phyloP scores from a whole-genome alignment of 805 yeast species.

The Ogataea nakhonphanomensis region DNA sequence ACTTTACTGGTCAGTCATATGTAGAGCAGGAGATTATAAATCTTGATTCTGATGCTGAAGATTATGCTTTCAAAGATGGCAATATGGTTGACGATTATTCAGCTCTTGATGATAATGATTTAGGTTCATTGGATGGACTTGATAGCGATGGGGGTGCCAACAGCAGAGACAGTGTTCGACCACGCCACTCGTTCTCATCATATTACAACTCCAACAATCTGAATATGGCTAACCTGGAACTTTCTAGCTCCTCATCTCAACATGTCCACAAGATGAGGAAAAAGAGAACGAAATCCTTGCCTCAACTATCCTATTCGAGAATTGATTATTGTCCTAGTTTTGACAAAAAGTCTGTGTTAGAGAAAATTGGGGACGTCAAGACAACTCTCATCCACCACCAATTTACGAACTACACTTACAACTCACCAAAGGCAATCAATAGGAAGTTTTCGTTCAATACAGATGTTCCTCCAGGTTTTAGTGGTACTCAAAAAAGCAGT shows the following conservation, averaged over 20 bases:
- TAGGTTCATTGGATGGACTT: slow-evolving; percentile 12
- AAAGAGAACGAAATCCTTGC: slow-evolving; percentile 50
- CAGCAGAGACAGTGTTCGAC: slow-evolving; percentile 6
- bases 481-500: slow-evolving; percentile 10
- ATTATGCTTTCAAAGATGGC: slow-evolving; percentile 28
- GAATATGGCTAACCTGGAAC: slow-evolving; percentile 18
- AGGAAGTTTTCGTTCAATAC: slow-evolving; percentile 29
- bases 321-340: slow-evolving; percentile 36
- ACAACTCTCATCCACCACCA: slow-evolving; percentile 34
- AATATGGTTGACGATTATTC: slow-evolving; percentile 8
- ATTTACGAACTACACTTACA: slow-evolving; percentile 28
- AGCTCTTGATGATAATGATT: slow-evolving; percentile 17
- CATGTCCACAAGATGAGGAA: slow-evolving; percentile 23
- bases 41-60: slow-evolving; percentile 42
- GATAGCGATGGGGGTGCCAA: slow-evolving; percentile 6
- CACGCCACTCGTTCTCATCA: slow-evolving; percentile 18
- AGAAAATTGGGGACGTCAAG: slow-evolving; percentile 41
- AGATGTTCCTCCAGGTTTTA: slow-evolving; percentile 9
- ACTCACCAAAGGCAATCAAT: slow-evolving; percentile 10
- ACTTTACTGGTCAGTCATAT: slow-evolving; percentile 7
- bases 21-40: slow-evolving; percentile 31
- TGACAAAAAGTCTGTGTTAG: slow-evolving; percentile 32
- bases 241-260: slow-evolving; percentile 8
- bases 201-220: slow-evolving; percentile 15
- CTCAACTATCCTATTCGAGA: slow-evolving; percentile 50